Percentiles rank a stretch among this genome's conserved stretches.
Conservation (phyloP, 805 yeast genomes). For the Candida peoriensis region DNA sequence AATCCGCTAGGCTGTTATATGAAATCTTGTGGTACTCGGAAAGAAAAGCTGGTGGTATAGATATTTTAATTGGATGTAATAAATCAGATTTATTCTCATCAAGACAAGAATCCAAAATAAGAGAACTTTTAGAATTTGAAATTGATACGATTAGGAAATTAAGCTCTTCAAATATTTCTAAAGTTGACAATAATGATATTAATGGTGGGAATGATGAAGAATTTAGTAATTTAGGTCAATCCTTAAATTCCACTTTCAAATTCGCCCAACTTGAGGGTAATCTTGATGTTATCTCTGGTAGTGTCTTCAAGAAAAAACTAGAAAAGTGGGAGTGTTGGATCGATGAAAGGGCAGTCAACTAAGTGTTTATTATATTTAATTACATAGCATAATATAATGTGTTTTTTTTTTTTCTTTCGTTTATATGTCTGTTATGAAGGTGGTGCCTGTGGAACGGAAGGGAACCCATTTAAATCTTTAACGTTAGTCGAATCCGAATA, state of each 20-base stretch:
- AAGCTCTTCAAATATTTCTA: constrained; percentile 33
- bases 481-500: constrained; percentile 23
- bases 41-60: constrained; percentile 60
- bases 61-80: constrained; percentile 74
- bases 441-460: constrained; percentile 24
- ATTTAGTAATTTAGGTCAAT: constrained; percentile 40
- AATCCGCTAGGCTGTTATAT: constrained; percentile 54
- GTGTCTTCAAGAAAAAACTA: constrained; percentile 52
- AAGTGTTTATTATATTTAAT: too few species aligned
- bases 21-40: constrained; percentile 61
- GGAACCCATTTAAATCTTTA: constrained; percentile 27
- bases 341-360: constrained; percentile 63
- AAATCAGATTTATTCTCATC: constrained; percentile 84
- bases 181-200: constrained; percentile 25
- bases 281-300: constrained; percentile 68
- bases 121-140: constrained; percentile 55
- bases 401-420: neutral
- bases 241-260: constrained; percentile 43
- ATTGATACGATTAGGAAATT: constrained; percentile 50
- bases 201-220: constrained; percentile 27
- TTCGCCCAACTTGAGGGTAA: constrained; percentile 72
- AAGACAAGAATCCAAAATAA: constrained; percentile 61
- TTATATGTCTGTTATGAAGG: constrained; percentile 1
- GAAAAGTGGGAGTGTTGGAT: constrained; percentile 75
- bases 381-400: neutral